These are phyloP conservation scores for Thuja plicata DNA, from an alignment of 83 land plant species.

Conservation along the genomic window DNA sequence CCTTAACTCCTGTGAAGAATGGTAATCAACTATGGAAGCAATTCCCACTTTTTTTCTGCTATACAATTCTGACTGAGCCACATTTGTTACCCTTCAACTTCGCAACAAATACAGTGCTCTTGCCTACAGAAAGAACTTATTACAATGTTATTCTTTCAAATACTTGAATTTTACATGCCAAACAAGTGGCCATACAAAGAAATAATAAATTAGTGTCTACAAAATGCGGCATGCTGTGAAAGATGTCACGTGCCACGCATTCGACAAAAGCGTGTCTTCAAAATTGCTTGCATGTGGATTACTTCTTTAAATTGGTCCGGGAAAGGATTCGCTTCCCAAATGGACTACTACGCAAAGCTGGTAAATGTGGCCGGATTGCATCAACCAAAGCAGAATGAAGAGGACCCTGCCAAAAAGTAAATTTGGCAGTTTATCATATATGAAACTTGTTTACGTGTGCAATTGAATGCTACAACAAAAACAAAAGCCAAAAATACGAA, in stretches of 20 bases:
- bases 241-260: neutral
- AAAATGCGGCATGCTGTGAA: neutral
- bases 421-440: neutral
- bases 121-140: neutral
- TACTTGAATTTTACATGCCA: constrained; percentile 15
- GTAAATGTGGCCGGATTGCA: constrained; percentile 24
- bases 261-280: neutral
- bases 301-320: constrained; percentile 28
- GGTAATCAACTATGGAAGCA: neutral
- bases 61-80: neutral
- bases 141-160: neutral
- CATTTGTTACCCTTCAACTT: constrained; percentile 2
- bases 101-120: constrained; percentile 11
- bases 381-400: constrained; percentile 19
- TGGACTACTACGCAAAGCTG: constrained; percentile 18
- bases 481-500: neutral
- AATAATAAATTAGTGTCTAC: constrained; percentile 2
- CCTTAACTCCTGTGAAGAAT: neutral
- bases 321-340: constrained; percentile 28
- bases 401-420: constrained; percentile 19
- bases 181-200: constrained; percentile 8
- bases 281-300: constrained; percentile 7
- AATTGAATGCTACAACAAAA: neutral
- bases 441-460: neutral
- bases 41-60: neutral